phyloP scores from a whole-genome alignment of 371 early-diverging fungal genomes.

The Mycotypha africana region DNA sequence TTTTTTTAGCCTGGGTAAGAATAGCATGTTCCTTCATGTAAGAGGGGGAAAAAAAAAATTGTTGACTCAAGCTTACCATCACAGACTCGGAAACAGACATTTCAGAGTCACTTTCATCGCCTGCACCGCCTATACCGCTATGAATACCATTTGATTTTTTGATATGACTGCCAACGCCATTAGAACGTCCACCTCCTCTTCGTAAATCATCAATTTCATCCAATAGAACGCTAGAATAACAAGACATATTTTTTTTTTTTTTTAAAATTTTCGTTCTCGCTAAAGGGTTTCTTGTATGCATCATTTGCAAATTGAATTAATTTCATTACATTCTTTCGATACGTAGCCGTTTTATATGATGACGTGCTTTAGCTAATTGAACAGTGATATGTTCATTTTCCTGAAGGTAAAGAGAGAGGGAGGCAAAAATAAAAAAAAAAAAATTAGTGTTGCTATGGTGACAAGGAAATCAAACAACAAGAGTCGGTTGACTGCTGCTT shows the following conservation, averaged over 20 bases:
- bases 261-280: too few species aligned
- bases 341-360: constrained; percentile 41
- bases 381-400: constrained; percentile 14
- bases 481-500: too few species aligned
- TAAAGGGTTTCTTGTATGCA: background rate
- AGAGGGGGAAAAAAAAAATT: too few species aligned
- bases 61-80: constrained; percentile 12
- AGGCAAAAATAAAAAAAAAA: too few species aligned
- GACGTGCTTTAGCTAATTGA: constrained; percentile 14
- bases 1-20: background rate
- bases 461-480: too few species aligned
- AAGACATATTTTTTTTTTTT: too few species aligned
- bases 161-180: background rate
- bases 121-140: background rate
- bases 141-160: background rate
- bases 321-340: constrained; percentile 40
- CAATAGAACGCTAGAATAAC: constrained; percentile 10
- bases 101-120: constrained; percentile 21
- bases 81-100: constrained; percentile 18
- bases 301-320: background rate
- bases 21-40: too few species aligned
- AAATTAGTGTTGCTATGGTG: background rate
- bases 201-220: constrained; percentile 15
- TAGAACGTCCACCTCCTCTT: constrained; percentile 1
- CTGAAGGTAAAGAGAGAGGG: background rate